Percentiles rank a stretch among this genome's conserved stretches.
phyloP scores from a whole-genome alignment of 176 grass and related monocot species.

The Cenchrus fungigraminus region DNA sequence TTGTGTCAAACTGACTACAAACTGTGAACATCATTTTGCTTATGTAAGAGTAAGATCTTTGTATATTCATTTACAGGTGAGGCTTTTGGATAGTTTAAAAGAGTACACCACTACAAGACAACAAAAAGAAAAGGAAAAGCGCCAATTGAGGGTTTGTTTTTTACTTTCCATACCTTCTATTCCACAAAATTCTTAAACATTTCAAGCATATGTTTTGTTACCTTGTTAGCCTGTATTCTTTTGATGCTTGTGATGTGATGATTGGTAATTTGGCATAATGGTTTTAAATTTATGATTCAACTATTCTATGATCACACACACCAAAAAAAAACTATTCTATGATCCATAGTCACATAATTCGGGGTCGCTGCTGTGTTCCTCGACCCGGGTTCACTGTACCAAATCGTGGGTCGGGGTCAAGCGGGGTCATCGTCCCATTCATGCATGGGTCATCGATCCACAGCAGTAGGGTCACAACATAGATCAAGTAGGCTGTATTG shows the following conservation, averaged over 20 bases:
- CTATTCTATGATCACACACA: neutral
- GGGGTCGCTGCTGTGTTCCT: too few species aligned
- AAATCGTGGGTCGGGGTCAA: too few species aligned
- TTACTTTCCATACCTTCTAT: constrained; percentile 23
- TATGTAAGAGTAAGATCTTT: neutral
- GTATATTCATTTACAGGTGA: constrained; percentile 45
- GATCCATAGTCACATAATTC: too few species aligned
- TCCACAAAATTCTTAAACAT: neutral
- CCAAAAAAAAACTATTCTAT: too few species aligned
- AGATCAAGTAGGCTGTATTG: too few species aligned
- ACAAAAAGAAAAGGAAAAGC: constrained; percentile 78
- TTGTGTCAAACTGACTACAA: neutral
- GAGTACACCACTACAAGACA: constrained; percentile 65
- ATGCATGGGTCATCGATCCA: too few species aligned
- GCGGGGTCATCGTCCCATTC: too few species aligned
- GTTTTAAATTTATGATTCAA: neutral
- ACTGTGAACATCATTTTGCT: constrained; percentile 11
- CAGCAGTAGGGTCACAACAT: too few species aligned
- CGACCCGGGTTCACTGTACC: too few species aligned
- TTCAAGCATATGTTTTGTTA: neutral
- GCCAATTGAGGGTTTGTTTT: constrained; percentile 61
- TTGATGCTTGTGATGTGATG: neutral
- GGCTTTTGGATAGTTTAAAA: constrained; percentile 68
- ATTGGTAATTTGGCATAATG: neutral
- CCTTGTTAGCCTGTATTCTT: neutral